These are phyloP conservation scores for Trifolium dubium DNA, from an alignment of 306 rosid genomes.

Conservation along the genomic window DNA sequence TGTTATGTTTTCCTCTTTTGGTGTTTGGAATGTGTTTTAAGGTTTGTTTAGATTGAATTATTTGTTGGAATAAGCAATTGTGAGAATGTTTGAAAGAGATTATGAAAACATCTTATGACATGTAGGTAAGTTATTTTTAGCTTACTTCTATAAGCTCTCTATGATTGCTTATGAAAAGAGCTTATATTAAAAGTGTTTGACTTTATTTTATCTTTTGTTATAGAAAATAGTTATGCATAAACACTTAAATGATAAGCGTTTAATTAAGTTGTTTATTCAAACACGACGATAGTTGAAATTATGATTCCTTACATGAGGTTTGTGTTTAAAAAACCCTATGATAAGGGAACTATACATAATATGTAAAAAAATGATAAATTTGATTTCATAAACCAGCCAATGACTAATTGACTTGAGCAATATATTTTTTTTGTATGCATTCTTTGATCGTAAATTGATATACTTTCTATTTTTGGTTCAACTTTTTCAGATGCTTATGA, in stretches of 20 bases:
- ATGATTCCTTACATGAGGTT: background rate
- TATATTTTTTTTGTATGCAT: background rate
- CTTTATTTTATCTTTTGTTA: background rate
- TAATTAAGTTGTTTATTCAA: background rate
- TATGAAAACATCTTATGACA: background rate
- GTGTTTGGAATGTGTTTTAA: slow-evolving; percentile 13
- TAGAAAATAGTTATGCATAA: background rate
- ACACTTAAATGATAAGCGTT: background rate
- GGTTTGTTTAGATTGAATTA: background rate
- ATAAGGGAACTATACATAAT: background rate
- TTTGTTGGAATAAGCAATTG: background rate
- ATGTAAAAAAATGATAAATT: too few relatives aligned
- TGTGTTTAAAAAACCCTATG: slow-evolving; percentile 15
- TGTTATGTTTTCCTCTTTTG: background rate
- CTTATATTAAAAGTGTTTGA: background rate
- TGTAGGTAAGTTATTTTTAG: background rate
- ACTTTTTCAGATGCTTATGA: slow-evolving; percentile 76
- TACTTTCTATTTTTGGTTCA: background rate
- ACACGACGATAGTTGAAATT: background rate
- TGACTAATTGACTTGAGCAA: background rate
- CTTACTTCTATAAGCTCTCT: background rate
- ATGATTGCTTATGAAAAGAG: background rate
- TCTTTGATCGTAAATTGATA: slow-evolving; percentile 1
- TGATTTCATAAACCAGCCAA: background rate
- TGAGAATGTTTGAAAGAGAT: background rate